A percentile compares a stretch with the other conserved stretches of the same genome.
phyloP scores from a whole-genome alignment of 164 flowering plant species.

The Dillenia suffruticosa region DNA sequence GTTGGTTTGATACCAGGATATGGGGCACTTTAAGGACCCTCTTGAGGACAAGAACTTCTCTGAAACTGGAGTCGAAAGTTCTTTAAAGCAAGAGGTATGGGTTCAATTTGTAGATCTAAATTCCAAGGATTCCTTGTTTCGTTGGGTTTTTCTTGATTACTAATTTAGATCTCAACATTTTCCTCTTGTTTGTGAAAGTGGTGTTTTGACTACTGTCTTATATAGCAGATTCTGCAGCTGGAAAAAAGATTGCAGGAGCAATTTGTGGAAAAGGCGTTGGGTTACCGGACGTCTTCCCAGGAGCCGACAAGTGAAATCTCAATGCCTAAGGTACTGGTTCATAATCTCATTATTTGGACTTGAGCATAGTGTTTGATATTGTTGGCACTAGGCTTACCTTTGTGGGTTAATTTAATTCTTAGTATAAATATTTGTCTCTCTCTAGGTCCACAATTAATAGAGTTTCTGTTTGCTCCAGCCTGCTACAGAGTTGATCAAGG shows the following conservation, averaged over 20 bases:
- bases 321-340: conserved; percentile 46
- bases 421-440: not conserved
- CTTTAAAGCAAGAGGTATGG: conserved; percentile 83
- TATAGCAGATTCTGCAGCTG: conserved; percentile 56
- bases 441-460: not conserved
- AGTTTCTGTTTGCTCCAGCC: conserved; percentile 25
- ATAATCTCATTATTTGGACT: too few relatives aligned
- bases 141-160: too few relatives aligned
- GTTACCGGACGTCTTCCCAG: conserved; percentile 25
- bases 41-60: conserved; percentile 35
- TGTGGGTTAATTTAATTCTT: conserved; percentile 3
- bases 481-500: conserved; percentile 39
- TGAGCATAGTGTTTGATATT: not conserved
- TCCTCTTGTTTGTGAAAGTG: not conserved
- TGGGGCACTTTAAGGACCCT: conserved; percentile 21
- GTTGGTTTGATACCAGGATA: conserved; percentile 38
- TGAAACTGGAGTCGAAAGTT: conserved; percentile 31
- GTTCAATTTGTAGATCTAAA: not conserved
- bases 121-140: not conserved
- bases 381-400: not conserved
- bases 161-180: not conserved
- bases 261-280: conserved; percentile 49
- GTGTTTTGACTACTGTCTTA: too few relatives aligned
- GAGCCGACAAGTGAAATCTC: conserved; percentile 26
- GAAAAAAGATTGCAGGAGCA: conserved; percentile 59